These are phyloP conservation scores for Dictyostelium brefeldianum DNA, from an alignment of 78 protist genomes.

Conservation along the genomic window DNA sequence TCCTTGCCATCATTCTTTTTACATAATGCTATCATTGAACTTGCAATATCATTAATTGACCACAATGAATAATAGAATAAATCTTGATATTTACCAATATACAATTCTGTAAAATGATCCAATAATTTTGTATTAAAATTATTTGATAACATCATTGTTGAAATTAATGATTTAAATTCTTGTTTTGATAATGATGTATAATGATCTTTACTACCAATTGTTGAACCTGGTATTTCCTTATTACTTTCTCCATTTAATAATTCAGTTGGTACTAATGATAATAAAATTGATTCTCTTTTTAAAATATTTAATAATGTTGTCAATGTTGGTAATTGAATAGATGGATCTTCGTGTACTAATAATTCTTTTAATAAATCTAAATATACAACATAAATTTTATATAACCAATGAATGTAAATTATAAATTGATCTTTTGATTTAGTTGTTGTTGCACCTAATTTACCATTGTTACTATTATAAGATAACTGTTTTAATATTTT, in stretches of 20 bases:
- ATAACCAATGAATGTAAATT: conserved; percentile 36
- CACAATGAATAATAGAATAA: background rate
- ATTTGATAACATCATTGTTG: background rate
- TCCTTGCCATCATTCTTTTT: background rate
- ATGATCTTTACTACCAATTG: background rate
- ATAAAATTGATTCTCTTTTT: conserved; percentile 27
- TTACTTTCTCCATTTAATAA: background rate
- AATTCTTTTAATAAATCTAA: conserved; percentile 16
- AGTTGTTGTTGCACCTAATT: background rate
- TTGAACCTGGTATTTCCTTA: background rate
- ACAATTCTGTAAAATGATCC: conserved; percentile 31
- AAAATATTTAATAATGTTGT: conserved; percentile 23
- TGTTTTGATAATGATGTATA: background rate
- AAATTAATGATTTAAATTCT: background rate
- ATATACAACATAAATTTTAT: conserved; percentile 31
- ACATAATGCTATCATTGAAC: background rate
- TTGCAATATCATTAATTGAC: background rate
- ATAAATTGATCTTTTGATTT: conserved; percentile 9
- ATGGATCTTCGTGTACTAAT: conserved; percentile 51
- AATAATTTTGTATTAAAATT: conserved; percentile 1
- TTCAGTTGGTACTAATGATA: background rate
- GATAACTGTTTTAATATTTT: background rate
- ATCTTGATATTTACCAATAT: conserved; percentile 10
- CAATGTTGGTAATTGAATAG: conserved; percentile 56
- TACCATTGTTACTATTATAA: background rate